phyloP scores from a whole-genome alignment of 202 grass and related monocot species.

The Bolboschoenoplectus hybrid region DNA sequence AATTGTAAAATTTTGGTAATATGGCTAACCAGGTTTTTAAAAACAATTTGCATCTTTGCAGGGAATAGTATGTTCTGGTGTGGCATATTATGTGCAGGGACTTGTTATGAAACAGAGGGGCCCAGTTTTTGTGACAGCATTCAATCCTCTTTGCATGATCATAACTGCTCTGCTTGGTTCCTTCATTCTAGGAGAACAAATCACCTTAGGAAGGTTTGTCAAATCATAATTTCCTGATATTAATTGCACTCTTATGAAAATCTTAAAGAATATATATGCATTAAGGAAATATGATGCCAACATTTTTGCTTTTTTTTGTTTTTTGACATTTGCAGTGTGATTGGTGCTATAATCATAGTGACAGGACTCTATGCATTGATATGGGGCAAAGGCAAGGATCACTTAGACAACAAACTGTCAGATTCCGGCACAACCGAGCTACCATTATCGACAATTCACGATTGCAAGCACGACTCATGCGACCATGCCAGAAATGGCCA shows the following conservation, averaged over 20 bases:
- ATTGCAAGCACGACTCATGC: slow-evolving; percentile 24
- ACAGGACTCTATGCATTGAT: slow-evolving; percentile 75
- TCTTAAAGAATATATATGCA: no score
- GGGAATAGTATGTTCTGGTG: slow-evolving; percentile 86
- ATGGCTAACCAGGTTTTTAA: not conserved
- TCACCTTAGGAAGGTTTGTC: slow-evolving; percentile 69
- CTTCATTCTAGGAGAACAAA: slow-evolving; percentile 78
- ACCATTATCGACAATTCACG: slow-evolving; percentile 43
- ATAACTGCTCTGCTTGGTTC: slow-evolving; percentile 73
- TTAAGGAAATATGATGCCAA: not conserved
- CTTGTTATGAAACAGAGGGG: slow-evolving; percentile 74
- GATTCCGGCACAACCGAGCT: slow-evolving; percentile 47
- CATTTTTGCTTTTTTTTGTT: not conserved
- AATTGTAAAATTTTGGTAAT: slow-evolving; percentile 2
- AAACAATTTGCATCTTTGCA: slow-evolving; percentile 28
- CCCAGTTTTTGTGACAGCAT: slow-evolving; percentile 91
- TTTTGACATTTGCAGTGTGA: slow-evolving; percentile 44
- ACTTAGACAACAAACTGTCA: slow-evolving; percentile 46
- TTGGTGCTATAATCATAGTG: slow-evolving; percentile 81
- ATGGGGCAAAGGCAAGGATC: slow-evolving; percentile 82
- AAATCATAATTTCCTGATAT: not conserved
- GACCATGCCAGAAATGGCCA: slow-evolving; percentile 40
- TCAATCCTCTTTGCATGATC: slow-evolving; percentile 99
- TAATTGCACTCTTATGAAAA: no score
- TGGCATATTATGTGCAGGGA: slow-evolving; percentile 88